These are phyloP conservation scores for Brassica hybrid DNA, from an alignment of 441 rosid species.

Conservation along the genomic window DNA sequence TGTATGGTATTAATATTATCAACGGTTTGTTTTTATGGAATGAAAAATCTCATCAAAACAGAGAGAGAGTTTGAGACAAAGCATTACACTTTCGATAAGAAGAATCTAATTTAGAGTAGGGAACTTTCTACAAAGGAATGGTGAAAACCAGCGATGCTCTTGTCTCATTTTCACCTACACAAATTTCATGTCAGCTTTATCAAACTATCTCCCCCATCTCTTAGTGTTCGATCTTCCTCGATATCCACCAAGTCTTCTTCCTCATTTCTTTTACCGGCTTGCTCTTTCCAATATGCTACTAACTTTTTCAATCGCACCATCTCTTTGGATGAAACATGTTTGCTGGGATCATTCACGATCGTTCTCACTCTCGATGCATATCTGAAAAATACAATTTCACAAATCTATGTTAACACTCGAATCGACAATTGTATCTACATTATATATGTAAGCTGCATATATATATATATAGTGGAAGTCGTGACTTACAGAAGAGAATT, in stretches of 20 bases:
- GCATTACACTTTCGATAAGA: neutral
- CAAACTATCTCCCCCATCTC: slow-evolving; percentile 42
- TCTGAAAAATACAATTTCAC: slow-evolving; percentile 41
- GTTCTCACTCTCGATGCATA: slow-evolving; percentile 94
- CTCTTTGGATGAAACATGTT: slow-evolving; percentile 86
- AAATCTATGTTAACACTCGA: slow-evolving; percentile 7
- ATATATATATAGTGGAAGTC: neutral
- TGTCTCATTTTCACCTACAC: slow-evolving; percentile 22
- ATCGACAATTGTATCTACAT: neutral
- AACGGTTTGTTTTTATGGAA: neutral
- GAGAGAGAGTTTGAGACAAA: neutral
- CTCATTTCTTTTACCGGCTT: slow-evolving; percentile 78
- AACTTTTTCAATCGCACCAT: slow-evolving; percentile 83
- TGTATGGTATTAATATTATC: neutral
- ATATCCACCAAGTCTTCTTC: slow-evolving; percentile 88
- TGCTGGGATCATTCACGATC: slow-evolving; percentile 88
- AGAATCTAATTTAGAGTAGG: neutral
- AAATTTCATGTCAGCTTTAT: slow-evolving; percentile 24
- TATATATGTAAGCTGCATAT: neutral
- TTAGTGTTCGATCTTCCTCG: slow-evolving; percentile 61
- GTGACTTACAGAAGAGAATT: slow-evolving; percentile 77
- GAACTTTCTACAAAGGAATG: neutral
- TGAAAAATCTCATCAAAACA: neutral
- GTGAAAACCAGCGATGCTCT: neutral
- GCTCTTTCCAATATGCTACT: slow-evolving; percentile 91